These are phyloP conservation scores for Oenanthe javanica DNA, from an alignment of 140 eudicot species.

Conservation along the genomic window DNA sequence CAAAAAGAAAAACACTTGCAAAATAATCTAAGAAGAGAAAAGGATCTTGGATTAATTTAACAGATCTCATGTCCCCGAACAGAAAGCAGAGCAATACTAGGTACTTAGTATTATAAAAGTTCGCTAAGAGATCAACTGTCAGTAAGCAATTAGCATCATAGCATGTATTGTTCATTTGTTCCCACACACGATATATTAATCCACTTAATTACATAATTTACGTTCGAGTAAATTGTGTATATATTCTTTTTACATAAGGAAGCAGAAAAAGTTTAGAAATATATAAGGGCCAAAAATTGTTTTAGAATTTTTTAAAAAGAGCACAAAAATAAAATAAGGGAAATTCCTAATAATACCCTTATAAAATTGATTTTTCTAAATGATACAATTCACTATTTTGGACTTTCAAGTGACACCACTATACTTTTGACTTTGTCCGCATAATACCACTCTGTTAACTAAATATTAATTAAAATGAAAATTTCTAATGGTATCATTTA, in stretches of 20 bases:
- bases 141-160: background rate
- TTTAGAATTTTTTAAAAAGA: no score
- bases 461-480: no score
- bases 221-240: background rate
- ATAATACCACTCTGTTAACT: no score
- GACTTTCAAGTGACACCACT: no score
- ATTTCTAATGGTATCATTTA: no score
- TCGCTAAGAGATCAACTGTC: background rate
- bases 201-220: background rate
- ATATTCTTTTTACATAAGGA: background rate
- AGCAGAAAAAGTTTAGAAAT: no score
- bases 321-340: no score
- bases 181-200: background rate
- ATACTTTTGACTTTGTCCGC: no score
- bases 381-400: no score
- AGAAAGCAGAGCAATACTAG: background rate
- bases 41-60: background rate
- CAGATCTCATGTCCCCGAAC: slow-evolving; percentile 4
- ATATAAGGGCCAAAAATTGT: no score
- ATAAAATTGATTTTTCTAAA: no score
- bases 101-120: background rate
- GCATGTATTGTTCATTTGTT: background rate
- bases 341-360: no score
- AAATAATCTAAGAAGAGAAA: background rate
- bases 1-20: background rate